phyloP scores from a whole-genome alignment of 1,284 basidiomycete genomes.

The Porogramme epimiltina region DNA sequence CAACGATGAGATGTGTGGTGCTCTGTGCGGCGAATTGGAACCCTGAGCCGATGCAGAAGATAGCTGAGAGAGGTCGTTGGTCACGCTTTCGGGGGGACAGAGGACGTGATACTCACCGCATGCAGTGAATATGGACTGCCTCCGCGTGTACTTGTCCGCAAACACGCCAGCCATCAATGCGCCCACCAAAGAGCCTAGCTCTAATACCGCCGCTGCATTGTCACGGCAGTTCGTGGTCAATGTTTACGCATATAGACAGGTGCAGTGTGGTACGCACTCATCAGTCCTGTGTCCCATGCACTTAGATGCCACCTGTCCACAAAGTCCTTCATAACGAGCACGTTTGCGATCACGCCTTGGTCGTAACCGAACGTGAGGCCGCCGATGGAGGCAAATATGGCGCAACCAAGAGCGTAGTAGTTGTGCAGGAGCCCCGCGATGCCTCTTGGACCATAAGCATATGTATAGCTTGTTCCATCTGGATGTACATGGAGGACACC shows the following conservation, averaged over 20 bases:
- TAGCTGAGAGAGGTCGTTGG: slow-evolving; percentile 39
- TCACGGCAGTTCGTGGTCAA: not conserved
- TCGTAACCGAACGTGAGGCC: slow-evolving; percentile 74
- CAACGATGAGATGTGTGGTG: slow-evolving; percentile 60
- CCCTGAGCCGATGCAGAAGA: slow-evolving; percentile 72
- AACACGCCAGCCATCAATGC: slow-evolving; percentile 66
- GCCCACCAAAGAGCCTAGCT: slow-evolving; percentile 75
- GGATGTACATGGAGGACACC: slow-evolving; percentile 33
- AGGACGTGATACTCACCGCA: slow-evolving; percentile 49
- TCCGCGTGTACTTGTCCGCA: slow-evolving; percentile 68
- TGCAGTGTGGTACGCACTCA: slow-evolving; percentile 54
- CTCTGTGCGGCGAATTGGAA: slow-evolving; percentile 66
- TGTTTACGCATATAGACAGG: not conserved
- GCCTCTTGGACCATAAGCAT: slow-evolving; percentile 69
- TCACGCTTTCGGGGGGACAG: not conserved
- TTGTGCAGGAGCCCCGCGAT: slow-evolving; percentile 64
- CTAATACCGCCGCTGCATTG: slow-evolving; percentile 68
- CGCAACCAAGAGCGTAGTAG: slow-evolving; percentile 61
- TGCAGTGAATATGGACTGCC: slow-evolving; percentile 65
- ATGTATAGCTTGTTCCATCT: slow-evolving; percentile 48
- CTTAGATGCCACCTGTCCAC: slow-evolving; percentile 63
- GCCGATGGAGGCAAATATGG: slow-evolving; percentile 74
- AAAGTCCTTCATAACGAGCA: slow-evolving; percentile 83
- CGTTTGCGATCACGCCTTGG: slow-evolving; percentile 67
- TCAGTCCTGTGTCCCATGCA: slow-evolving; percentile 70